phyloP scores from a whole-genome alignment of 1,284 basidiomycete genomes.

The Cryptococcus sp. region DNA sequence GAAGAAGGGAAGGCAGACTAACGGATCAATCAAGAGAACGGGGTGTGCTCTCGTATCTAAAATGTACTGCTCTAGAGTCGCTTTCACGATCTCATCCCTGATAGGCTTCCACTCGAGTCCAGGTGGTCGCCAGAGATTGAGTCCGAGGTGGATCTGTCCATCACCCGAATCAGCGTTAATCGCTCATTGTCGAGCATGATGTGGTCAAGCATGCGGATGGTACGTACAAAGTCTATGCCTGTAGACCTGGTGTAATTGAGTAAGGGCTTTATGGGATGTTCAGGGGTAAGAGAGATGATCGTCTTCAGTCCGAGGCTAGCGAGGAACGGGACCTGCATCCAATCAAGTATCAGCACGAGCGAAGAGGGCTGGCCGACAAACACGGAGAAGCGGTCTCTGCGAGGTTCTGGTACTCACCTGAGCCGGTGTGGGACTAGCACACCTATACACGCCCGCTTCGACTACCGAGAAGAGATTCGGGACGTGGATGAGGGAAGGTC shows the following conservation, averaged over 20 bases:
- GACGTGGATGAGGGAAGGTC: slow-evolving; percentile 40
- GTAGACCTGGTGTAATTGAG: slow-evolving; percentile 27
- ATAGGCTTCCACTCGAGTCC: slow-evolving; percentile 48
- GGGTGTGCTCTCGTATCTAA: slow-evolving; percentile 44
- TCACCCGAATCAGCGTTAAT: background rate
- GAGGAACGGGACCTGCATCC: slow-evolving; percentile 43
- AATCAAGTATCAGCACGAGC: background rate
- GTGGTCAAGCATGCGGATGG: background rate
- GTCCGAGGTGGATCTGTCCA: slow-evolving; percentile 45
- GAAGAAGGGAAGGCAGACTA: slow-evolving; percentile 10
- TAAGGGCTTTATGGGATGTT: slow-evolving; percentile 46
- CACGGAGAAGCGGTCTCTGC: background rate
- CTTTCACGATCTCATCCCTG: slow-evolving; percentile 48
- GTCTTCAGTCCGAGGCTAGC: slow-evolving; percentile 41
- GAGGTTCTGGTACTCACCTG: slow-evolving; percentile 31
- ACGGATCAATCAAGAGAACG: slow-evolving; percentile 50
- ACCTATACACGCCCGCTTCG: slow-evolving; percentile 47
- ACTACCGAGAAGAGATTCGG: slow-evolving; percentile 47
- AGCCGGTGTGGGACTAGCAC: slow-evolving; percentile 43
- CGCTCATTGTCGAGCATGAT: background rate
- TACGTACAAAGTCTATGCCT: slow-evolving; percentile 44
- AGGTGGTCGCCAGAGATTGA: slow-evolving; percentile 41
- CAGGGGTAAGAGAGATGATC: slow-evolving; percentile 48
- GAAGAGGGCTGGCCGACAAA: background rate
- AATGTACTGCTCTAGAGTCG: slow-evolving; percentile 43